phyloP scores from a whole-genome alignment of 23 red algal genomes.

The Rhodosorus marinus region DNA sequence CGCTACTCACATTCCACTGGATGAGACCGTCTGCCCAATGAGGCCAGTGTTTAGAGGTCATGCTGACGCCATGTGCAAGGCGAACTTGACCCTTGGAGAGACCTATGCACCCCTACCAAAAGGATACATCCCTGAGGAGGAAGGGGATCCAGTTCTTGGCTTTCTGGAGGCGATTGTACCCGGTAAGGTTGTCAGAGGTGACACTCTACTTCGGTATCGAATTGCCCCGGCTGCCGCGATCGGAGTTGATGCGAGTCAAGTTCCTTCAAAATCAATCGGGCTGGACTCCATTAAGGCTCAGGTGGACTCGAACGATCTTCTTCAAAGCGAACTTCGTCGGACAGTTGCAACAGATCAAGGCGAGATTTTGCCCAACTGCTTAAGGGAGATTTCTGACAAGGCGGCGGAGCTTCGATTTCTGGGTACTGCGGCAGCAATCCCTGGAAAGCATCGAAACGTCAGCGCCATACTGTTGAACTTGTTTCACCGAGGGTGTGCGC shows the following conservation, averaged over 20 bases:
- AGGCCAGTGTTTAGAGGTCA: constrained; percentile 12
- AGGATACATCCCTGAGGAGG: neutral
- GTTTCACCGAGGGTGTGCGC: constrained; percentile 27
- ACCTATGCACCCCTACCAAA: constrained; percentile 12
- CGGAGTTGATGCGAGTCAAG: constrained; percentile 6
- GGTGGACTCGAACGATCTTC: neutral
- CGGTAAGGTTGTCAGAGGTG: no score
- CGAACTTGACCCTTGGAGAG: constrained; percentile 22
- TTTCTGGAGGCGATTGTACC: neutral
- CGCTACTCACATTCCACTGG: constrained; percentile 17
- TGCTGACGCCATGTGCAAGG: constrained; percentile 5
- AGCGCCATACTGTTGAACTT: constrained; percentile 54
- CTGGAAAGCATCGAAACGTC: constrained; percentile 82
- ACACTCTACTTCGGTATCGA: no score
- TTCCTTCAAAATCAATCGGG: constrained; percentile 28
- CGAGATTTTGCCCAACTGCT: no score
- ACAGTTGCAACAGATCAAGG: no score
- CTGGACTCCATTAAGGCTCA: no score
- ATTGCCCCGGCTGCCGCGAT: constrained; percentile 6
- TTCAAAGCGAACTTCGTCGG: no score
- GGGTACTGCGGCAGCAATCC: constrained; percentile 69
- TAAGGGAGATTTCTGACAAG: neutral
- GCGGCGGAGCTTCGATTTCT: constrained; percentile 34
- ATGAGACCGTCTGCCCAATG: constrained; percentile 6
- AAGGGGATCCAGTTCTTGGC: neutral